Conservation (phyloP, 805 yeast genomes). For the Wickerhamiella spandovensis region DNA sequence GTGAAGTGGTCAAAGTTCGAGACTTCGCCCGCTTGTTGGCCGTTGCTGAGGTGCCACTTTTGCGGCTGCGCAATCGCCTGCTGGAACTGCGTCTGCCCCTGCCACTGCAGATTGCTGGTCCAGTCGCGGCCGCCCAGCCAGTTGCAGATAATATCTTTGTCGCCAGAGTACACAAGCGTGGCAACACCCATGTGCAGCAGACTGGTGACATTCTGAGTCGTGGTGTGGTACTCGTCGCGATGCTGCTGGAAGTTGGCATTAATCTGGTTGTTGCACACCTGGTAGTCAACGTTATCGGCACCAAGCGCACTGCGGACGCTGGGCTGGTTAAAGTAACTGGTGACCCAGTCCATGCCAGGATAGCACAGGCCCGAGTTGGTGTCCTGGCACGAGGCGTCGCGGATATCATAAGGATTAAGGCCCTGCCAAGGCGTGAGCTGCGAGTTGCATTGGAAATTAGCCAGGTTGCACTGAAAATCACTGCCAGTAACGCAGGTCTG, state of each 20-base stretch:
- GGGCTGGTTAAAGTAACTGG: constrained; percentile 39
- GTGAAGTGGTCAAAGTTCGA: constrained; percentile 59
- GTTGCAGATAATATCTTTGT: constrained; percentile 89
- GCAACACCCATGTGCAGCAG: constrained; percentile 62
- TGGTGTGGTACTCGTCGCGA: constrained; percentile 80
- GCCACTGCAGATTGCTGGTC: constrained; percentile 57
- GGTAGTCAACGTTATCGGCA: constrained; percentile 39
- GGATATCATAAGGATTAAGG: constrained; percentile 51
- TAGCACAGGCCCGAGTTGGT: constrained; percentile 44
- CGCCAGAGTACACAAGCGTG: constrained; percentile 85
- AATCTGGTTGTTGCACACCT: constrained; percentile 61
- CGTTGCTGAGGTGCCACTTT: constrained; percentile 22
- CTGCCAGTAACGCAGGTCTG: constrained; percentile 9
- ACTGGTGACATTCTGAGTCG: constrained; percentile 54
- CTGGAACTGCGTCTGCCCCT: constrained; percentile 30
- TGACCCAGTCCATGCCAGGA: constrained; percentile 39
- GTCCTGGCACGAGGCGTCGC: constrained; percentile 47
- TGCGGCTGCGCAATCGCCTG: constrained; percentile 32
- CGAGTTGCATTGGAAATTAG: constrained; percentile 7
- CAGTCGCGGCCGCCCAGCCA: constrained; percentile 91
- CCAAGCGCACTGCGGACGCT: constrained; percentile 44
- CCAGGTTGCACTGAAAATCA: constrained; percentile 7
- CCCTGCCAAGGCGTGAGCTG: constrained; percentile 23
- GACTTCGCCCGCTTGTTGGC: constrained; percentile 47
- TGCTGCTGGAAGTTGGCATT: constrained; percentile 40